Evolutionary conservation across 75 land plant genomes (phyloP), one percentile per base, ranked within the genome.

Genomic region (Ceratopteris richardii): DNA sequence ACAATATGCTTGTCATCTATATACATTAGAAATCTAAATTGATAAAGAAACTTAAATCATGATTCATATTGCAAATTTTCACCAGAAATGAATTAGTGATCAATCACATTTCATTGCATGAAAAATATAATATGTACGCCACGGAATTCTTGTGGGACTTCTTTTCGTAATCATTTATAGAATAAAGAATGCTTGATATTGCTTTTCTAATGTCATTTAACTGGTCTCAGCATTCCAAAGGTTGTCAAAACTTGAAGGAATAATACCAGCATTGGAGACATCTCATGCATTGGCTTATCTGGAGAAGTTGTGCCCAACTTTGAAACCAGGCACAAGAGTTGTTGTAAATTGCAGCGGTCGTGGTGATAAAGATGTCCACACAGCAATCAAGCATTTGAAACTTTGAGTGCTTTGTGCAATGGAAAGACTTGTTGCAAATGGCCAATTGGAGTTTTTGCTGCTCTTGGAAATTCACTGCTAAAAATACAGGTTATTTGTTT

Each of bases 271-370:
- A 0, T 58, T 85, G 31, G 82, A 90, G 61, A 74, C 96, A 0
- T 78, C 96, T 18, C 91, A 90, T 70, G 91, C 96, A 20, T 51
- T 90, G 51, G 96, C 96, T 10, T 86, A 44, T 65, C 61, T 90
- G 55, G 79, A 86, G 44, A 76, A 63, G 52, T 75, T 90, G 4
- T 90, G 96, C 54, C 85, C 91, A 0, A 81, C 85, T 26, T 63
- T 90, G 18, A 60, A 72, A 12, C 58, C 74, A 43, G 85, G 91
- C 0, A 42, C 79, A 1, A 87, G 77, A 59, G 80, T 90, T 9
- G 85, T 90, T 0, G 44, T 90, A 0, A 86, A 81, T 40, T 83
- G 78, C 65, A 90, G 96, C 60, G 91, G 96, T 29, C 77, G 96
- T 6, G 96, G 91, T 2, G 90, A 86, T 60, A 86, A 90, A 51